phyloP scores from a whole-genome alignment of 1,284 basidiomycete genomes.

The Rhodotorula mucilaginosa region DNA sequence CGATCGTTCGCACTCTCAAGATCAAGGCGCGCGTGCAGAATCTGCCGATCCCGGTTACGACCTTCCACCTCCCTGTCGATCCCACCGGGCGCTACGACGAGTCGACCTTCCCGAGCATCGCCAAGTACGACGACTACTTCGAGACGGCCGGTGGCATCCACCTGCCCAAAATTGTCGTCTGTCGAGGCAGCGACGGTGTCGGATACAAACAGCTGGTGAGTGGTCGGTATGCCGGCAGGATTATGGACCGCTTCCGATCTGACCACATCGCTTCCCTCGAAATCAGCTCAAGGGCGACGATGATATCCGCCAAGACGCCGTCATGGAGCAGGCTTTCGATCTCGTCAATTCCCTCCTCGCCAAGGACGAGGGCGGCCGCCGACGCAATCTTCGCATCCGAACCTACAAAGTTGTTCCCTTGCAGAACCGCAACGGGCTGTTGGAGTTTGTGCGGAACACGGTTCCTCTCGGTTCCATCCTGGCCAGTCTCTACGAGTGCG shows the following conservation, averaged over 20 bases:
- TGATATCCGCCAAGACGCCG: constrained; percentile 92
- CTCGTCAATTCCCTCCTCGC: constrained; percentile 77
- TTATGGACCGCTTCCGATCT: not conserved
- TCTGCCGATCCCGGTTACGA: constrained; percentile 76
- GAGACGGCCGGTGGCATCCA: constrained; percentile 74
- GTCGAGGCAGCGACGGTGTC: constrained; percentile 66
- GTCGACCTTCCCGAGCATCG: constrained; percentile 61
- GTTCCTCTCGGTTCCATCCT: constrained; percentile 56
- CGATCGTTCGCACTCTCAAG: constrained; percentile 9
- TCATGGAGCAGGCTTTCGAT: constrained; percentile 97
- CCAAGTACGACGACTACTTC: constrained; percentile 62
- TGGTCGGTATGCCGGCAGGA: not conserved
- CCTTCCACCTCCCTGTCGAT: constrained; percentile 69
- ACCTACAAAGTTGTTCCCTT: constrained; percentile 89
- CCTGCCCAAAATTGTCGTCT: constrained; percentile 75
- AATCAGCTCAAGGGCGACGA: constrained; percentile 87
- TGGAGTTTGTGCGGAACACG: constrained; percentile 89
- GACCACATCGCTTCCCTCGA: not conserved
- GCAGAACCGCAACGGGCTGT: constrained; percentile 72
- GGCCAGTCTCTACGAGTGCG: constrained; percentile 25
- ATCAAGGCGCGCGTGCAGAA: constrained; percentile 53
- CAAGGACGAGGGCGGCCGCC: constrained; percentile 70
- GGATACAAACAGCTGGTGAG: constrained; percentile 78
- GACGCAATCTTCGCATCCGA: constrained; percentile 70
- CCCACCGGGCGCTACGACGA: constrained; percentile 64